Conservation (phyloP, 2,329 filamentous ascomycete genomes). For the Fusarium musae region DNA sequence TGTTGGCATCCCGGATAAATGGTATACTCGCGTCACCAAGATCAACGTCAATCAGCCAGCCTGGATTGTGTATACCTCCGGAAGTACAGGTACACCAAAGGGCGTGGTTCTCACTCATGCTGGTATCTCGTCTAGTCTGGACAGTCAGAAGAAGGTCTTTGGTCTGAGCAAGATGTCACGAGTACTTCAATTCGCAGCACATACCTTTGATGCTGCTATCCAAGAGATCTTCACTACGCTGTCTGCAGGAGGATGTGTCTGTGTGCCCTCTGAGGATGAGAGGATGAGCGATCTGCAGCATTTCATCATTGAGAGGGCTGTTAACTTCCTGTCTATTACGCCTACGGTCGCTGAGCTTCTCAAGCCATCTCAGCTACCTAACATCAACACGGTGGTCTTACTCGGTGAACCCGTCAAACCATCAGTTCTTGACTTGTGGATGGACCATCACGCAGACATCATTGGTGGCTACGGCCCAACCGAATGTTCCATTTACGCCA, state of each 20-base stretch:
- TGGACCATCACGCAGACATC: not conserved
- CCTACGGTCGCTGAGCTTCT: not conserved
- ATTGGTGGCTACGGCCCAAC: not conserved
- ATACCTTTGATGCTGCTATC: not conserved
- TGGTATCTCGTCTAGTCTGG: not conserved
- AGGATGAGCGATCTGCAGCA: not conserved
- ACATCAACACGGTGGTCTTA: not conserved
- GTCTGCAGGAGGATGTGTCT: not conserved
- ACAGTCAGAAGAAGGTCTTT: not conserved
- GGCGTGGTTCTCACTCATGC: not conserved
- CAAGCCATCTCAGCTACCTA: not conserved
- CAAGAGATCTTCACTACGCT: not conserved
- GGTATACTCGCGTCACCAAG: not conserved
- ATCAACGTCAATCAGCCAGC: not conserved
- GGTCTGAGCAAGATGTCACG: not conserved
- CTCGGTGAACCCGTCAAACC: not conserved
- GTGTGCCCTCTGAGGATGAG: not conserved
- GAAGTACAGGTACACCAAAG: not conserved
- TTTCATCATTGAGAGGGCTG: not conserved
- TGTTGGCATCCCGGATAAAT: not conserved
- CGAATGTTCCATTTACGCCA: not conserved
- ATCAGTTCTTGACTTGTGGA: not conserved
- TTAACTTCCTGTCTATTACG: not conserved
- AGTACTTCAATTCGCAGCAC: not conserved
- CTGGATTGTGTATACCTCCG: slow-evolving; percentile 5